phyloP scores from a whole-genome alignment of 1,284 basidiomycete species.

The Tremellales sp. region DNA sequence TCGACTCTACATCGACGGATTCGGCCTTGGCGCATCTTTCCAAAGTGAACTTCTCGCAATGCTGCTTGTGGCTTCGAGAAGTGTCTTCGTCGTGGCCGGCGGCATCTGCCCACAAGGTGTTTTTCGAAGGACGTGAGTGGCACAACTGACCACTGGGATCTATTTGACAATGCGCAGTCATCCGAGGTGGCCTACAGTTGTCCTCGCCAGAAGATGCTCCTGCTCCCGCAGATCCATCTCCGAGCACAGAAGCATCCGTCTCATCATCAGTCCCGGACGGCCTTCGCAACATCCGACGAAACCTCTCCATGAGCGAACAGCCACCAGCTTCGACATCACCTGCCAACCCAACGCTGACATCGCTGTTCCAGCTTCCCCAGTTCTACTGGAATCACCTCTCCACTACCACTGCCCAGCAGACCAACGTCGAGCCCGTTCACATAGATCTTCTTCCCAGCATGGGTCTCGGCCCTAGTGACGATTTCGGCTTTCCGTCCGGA shows the following conservation, averaged over 20 bases:
- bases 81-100: constrained; percentile 41
- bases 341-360: constrained; percentile 1
- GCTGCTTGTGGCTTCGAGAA: constrained; percentile 43
- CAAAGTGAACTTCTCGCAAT: constrained; percentile 41
- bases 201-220: constrained; percentile 7
- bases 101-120: constrained; percentile 41
- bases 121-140: constrained; percentile 42
- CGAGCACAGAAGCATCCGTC: neutral
- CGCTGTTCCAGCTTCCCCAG: constrained; percentile 35
- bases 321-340: constrained; percentile 14
- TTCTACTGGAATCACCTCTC: constrained; percentile 39
- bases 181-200: constrained; percentile 35
- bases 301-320: constrained; percentile 13
- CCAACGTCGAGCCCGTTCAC: too few relatives aligned
- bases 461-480: too few relatives aligned
- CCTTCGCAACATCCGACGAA: constrained; percentile 20
- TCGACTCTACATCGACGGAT: constrained; percentile 24
- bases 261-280: constrained; percentile 10
- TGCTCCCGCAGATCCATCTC: too few relatives aligned
- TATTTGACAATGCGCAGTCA: constrained; percentile 20
- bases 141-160: neutral
- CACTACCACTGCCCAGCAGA: constrained; percentile 1
- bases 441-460: too few relatives aligned
- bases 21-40: constrained; percentile 22
- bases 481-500: neutral